Evolutionary conservation across 805 yeast species (phyloP), one percentile per base, ranked within the genome.

Genomic region (Lipomyces sp.): DNA sequence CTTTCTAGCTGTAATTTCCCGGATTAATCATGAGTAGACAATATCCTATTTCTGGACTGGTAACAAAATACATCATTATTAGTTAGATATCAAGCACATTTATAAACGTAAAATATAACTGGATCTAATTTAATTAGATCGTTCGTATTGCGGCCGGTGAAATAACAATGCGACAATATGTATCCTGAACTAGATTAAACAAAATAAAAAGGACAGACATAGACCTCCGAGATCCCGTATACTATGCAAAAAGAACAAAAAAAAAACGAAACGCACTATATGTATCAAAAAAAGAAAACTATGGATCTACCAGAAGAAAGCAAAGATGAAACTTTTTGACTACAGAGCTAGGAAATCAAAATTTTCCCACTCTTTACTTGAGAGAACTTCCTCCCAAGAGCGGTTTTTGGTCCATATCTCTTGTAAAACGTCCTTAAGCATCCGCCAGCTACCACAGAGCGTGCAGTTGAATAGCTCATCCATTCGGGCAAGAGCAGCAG

Each of bases 331-430:
- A 24, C 24, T 4, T 15, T 42, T n/a, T 4, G 55, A 32, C 33
- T 58, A 67, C 35, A 67, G 56, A 4, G 70, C 65, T 10, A 67
- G 59, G 37, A 57, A 67, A 37, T 67, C 70, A 13, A 67, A 37
- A 30, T 62, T 54, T 24, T 65, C 62, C 70, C 70, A 67, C 18
- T 58, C 70, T 32, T 57, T 50, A 35, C 42, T 34, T 32, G 65
- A 62, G 29, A 67, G 50, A 5, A 64, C 65, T 45, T 64, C 70
- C 53, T 67, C 70, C 70, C 70, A 67, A 0, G 67, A 42, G 11
- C 56, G 29, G 11, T 66, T 58, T 33, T 56, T 45, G 4, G 48
- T 29, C 70, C 70, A 67, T 3, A 67, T 59, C 4, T 62, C 65
- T 24, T 58, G 34, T 48, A 67, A 45, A 32, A 67, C 51, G 11